Conservation (phyloP, 352 stramenopile genomes). For the Thraustotheca clavata region DNA sequence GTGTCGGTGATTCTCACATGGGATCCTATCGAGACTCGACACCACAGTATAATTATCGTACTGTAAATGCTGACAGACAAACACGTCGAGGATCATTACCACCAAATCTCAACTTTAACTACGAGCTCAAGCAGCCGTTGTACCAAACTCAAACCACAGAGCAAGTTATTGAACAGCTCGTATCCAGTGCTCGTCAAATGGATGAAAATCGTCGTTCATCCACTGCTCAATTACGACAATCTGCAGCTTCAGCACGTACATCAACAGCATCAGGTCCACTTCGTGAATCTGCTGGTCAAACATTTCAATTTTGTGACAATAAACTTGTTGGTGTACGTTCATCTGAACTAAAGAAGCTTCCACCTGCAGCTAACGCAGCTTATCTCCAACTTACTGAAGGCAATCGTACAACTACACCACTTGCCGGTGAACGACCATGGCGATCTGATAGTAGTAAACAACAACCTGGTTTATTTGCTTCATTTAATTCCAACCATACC, state of each 20-base stretch:
- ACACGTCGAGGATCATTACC: not conserved
- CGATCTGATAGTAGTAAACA: not conserved
- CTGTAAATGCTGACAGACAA: not conserved
- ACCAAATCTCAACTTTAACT: not conserved
- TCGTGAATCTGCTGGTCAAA: slow-evolving; percentile 15
- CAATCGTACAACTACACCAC: too few relatives aligned
- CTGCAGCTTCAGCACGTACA: not conserved
- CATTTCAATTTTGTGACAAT: slow-evolving; percentile 19
- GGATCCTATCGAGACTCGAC: slow-evolving; percentile 4
- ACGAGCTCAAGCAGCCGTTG: slow-evolving; percentile 11
- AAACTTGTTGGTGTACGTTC: slow-evolving; percentile 18
- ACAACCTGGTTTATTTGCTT: not conserved
- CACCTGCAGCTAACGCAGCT: not conserved
- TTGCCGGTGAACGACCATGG: too few relatives aligned
- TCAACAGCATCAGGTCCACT: not conserved
- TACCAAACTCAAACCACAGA: slow-evolving; percentile 1
- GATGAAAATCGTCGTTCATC: not conserved
- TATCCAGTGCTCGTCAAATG: not conserved
- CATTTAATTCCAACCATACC: slow-evolving; percentile 9
- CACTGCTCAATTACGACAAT: not conserved
- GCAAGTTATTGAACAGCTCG: slow-evolving; percentile 2
- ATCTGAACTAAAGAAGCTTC: not conserved
- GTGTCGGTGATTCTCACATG: not conserved
- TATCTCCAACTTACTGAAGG: not conserved
- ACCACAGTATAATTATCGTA: not conserved